phyloP scores from a whole-genome alignment of 2,329 filamentous ascomycete genomes.

The Talaromyces sp. region DNA sequence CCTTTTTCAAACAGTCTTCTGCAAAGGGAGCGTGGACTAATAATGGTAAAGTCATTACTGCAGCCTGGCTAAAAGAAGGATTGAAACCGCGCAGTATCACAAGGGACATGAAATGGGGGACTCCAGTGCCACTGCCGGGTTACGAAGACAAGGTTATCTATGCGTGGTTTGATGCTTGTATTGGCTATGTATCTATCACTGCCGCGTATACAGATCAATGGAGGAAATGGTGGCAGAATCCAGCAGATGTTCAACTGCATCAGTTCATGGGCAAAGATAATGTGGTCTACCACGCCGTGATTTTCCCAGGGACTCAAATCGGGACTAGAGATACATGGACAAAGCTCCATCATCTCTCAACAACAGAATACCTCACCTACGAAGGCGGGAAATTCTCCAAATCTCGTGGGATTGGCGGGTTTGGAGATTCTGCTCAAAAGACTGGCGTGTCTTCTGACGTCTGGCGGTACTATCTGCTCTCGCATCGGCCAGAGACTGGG shows the following conservation, averaged over 20 bases:
- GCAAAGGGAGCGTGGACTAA: slow-evolving; percentile 46
- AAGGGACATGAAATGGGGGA: slow-evolving; percentile 51
- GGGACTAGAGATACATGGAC: slow-evolving; percentile 51
- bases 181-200: slow-evolving; percentile 52
- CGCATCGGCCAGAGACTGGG: slow-evolving; percentile 46
- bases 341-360: slow-evolving; percentile 49
- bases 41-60: slow-evolving; percentile 49
- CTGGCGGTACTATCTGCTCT: slow-evolving; percentile 51
- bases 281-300: slow-evolving; percentile 51
- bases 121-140: slow-evolving; percentile 45
- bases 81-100: slow-evolving; percentile 50
- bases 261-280: slow-evolving; percentile 56
- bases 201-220: slow-evolving; percentile 50
- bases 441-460: slow-evolving; percentile 49
- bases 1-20: slow-evolving; percentile 45
- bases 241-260: slow-evolving; percentile 49
- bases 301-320: slow-evolving; percentile 50
- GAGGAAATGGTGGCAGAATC: slow-evolving; percentile 53
- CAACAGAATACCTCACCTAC: slow-evolving; percentile 45
- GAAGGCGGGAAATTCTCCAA: slow-evolving; percentile 48
- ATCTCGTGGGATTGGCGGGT: slow-evolving; percentile 48
- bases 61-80: slow-evolving; percentile 40
- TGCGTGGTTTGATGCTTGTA: slow-evolving; percentile 53
- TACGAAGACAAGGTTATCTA: slow-evolving; percentile 53
- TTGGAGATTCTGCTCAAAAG: slow-evolving; percentile 48